Evolutionary conservation across 169 alveolate species (phyloP), one percentile per base, ranked within the genome.

Genomic region (Fabrea salina): DNA sequence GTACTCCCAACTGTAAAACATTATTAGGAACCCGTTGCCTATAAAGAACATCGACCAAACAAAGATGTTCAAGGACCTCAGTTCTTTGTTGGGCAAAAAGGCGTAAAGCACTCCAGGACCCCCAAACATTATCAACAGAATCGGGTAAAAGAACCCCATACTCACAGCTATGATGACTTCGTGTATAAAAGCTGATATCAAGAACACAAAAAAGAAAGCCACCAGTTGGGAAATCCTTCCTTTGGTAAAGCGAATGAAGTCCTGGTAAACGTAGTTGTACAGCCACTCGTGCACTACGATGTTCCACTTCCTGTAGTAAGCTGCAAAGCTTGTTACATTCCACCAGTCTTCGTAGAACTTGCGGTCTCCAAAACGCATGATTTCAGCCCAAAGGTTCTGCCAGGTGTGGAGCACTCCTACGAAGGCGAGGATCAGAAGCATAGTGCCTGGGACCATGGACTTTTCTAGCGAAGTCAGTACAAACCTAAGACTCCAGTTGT

Each of bases 291-390:
- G 94, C 32, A 89, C 94, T 22, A 89, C 85, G 40, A 85, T 84
- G 70, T 89, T 89, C 94, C 94, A 89, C 78, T 82, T 89, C 40
- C 94, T 59, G 56, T 87, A 87, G 68, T 87, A 87, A 11, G 78
- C 81, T 35, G 83, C 90, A 67, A 88, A 88, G 40, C 79, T 86
- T 32, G 82, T 68, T 0, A 84, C 85, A 75, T 85, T 88, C 90
- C 93, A 88, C 93, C 93, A 88, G 64, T 88, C 93, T 27, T 76
- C 78, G 81, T 90, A 90, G 33, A 88, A 88, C n/a, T 74, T 71
- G 19, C 90, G 57, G 56, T 88, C 93, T n/a, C 89, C 89, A 54
- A 84, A 85, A 41, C 89, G 37, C n/a, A 84, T 25, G 8, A 88
- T 35, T 64, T 88, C 93, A 53, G 91, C 92, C 78, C 84, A 86